A percentile compares a stretch with the other conserved stretches of the same genome.
phyloP scores from a whole-genome alignment of 31 red algal species.

The Endocladia muricata region DNA sequence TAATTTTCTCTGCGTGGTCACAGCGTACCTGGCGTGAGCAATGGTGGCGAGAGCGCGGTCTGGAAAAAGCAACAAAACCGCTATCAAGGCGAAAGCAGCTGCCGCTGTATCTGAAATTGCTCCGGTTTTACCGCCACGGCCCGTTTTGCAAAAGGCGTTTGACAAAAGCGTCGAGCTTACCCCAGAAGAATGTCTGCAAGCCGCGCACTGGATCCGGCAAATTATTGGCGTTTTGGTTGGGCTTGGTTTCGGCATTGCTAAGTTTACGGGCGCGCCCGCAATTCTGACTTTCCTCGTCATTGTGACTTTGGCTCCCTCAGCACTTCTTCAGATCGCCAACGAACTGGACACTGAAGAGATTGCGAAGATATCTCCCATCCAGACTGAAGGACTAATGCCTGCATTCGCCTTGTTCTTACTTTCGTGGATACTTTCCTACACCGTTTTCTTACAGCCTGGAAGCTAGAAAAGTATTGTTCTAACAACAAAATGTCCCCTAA shows the following conservation, averaged over 20 bases:
- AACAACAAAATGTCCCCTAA: neutral
- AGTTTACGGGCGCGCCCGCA: constrained; percentile 32
- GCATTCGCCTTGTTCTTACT: constrained; percentile 54
- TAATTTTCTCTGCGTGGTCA: no score
- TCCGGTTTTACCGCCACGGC: neutral
- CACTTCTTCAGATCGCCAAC: constrained; percentile 22
- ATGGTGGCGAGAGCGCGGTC: neutral
- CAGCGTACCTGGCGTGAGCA: no score
- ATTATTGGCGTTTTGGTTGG: constrained; percentile 34
- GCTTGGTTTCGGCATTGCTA: constrained; percentile 26
- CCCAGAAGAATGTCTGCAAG: constrained; percentile 37
- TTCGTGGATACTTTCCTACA: constrained; percentile 62
- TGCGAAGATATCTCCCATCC: constrained; percentile 26
- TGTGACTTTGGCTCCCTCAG: constrained; percentile 8
- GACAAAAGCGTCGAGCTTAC: constrained; percentile 1
- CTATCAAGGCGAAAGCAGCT: neutral
- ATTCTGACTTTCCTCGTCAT: constrained; percentile 35
- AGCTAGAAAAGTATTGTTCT: neutral
- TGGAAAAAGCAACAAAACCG: constrained; percentile 6
- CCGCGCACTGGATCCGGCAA: constrained; percentile 64
- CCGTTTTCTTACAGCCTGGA: constrained; percentile 33
- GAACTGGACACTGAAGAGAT: constrained; percentile 64
- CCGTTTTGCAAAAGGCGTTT: constrained; percentile 26
- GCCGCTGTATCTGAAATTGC: neutral
- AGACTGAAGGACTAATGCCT: constrained; percentile 50